A percentile compares a stretch with the other conserved stretches of the same genome.
Evolutionary conservation across 2,329 filamentous ascomycete species (phyloP).

Genomic region (Verruconis gallopava): DNA sequence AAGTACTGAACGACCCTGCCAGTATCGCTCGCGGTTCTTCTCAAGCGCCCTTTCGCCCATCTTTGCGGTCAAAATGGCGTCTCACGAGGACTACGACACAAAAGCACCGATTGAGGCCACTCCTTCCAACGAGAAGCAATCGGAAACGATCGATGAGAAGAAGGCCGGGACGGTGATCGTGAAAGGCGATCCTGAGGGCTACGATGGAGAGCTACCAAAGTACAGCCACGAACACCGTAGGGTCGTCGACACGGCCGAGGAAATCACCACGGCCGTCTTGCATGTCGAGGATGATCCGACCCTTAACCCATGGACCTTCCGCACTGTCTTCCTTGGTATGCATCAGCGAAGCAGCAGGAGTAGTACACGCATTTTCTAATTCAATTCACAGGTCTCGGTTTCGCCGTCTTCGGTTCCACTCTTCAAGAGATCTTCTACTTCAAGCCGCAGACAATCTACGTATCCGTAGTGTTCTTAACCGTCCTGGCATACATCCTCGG

Average conservation of each 20-base stretch:
- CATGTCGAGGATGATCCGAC: constrained; percentile 10
- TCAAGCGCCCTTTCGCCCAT: no score
- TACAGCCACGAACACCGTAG: constrained; percentile 1
- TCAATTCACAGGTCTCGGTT: constrained; percentile 10
- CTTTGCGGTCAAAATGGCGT: no score
- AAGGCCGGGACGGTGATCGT: background rate
- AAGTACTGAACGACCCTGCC: no score
- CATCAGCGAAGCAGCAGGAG: no score
- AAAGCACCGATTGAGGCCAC: no score
- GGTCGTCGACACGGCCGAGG: constrained; percentile 2
- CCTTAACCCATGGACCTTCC: constrained; percentile 11
- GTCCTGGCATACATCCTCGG: constrained; percentile 33
- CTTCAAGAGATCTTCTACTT: constrained; percentile 35
- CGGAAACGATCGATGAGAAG: constrained; percentile 4
- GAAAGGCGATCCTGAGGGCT: constrained; percentile 1
- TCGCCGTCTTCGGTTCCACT: constrained; percentile 14
- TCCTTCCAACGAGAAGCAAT: no score
- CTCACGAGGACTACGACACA: no score
- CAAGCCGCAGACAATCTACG: constrained; percentile 33
- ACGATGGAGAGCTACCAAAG: background rate
- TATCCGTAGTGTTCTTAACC: constrained; percentile 33
- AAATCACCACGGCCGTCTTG: constrained; percentile 8
- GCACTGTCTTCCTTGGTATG: constrained; percentile 9
- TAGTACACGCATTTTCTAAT: no score
- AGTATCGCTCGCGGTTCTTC: no score